A percentile compares a stretch with the other conserved stretches of the same genome.
These are phyloP conservation scores for Naegleria lovaniensis DNA, from an alignment of 208 protist species.

Conservation along the genomic window DNA sequence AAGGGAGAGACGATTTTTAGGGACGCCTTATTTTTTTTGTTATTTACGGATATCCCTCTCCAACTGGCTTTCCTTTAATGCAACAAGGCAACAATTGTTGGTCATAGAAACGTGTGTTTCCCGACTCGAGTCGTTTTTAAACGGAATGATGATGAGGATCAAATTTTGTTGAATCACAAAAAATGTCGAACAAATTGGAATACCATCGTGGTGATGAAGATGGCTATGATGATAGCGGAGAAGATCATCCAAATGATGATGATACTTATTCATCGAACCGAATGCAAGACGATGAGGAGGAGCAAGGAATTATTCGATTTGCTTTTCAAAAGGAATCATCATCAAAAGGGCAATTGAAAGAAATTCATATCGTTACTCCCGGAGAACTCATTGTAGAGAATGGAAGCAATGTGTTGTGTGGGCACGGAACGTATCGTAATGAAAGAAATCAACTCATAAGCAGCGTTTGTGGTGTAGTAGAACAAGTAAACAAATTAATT, in stretches of 20 bases:
- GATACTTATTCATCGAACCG: not conserved
- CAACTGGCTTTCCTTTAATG: too few relatives aligned
- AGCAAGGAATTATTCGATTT: constrained; percentile 11
- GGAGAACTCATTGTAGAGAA: constrained; percentile 18
- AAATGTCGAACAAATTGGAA: not conserved
- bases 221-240: not conserved
- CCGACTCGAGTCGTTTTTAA: too few relatives aligned
- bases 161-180: too few relatives aligned
- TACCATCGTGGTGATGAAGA: not conserved
- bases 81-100: too few relatives aligned
- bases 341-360: not conserved
- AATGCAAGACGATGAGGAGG: not conserved
- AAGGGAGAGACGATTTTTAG: too few relatives aligned
- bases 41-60: too few relatives aligned
- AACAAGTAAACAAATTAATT: constrained; percentile 68
- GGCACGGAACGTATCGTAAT: constrained; percentile 51
- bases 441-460: constrained; percentile 45
- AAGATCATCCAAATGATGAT: not conserved
- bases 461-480: constrained; percentile 56
- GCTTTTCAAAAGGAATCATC: not conserved
- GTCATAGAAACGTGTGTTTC: too few relatives aligned
- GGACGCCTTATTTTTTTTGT: not conserved
- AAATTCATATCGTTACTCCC: constrained; percentile 22
- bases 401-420: constrained; percentile 35
- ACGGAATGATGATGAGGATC: too few relatives aligned